These are phyloP conservation scores for Candida nitratophila DNA, from an alignment of 805 yeast species.

Conservation along the genomic window DNA sequence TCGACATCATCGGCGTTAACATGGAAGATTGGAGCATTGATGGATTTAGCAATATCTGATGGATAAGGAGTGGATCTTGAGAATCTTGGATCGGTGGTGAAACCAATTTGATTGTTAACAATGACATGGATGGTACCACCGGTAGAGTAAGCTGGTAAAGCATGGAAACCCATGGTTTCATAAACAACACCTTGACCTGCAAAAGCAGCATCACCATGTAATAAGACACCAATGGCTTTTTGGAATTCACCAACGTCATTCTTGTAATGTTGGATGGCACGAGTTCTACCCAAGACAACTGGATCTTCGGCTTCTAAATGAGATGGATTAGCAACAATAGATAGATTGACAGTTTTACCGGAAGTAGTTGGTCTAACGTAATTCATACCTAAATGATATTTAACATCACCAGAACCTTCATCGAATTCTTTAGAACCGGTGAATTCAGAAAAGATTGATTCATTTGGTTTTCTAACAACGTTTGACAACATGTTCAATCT, in stretches of 20 bases:
- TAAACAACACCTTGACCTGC: conserved; percentile 99
- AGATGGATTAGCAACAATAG: conserved; percentile 97
- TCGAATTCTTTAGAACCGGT: conserved; percentile 84
- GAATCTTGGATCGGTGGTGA: conserved; percentile 97
- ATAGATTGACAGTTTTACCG: conserved; percentile 91
- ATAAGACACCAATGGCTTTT: conserved; percentile 85
- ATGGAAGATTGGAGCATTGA: conserved; percentile 98
- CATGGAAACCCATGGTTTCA: conserved; percentile 94
- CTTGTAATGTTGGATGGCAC: conserved; percentile 92
- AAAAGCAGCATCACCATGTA: conserved; percentile 99
- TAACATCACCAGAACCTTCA: conserved; percentile 98
- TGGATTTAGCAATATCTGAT: conserved; percentile 92
- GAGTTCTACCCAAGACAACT: conserved; percentile 94
- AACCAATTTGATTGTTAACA: conserved; percentile 97
- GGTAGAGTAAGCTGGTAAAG: conserved; percentile 89
- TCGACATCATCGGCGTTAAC: conserved; percentile 98
- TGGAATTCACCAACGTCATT: conserved; percentile 73
- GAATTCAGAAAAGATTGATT: conserved; percentile 94
- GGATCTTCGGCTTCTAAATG: conserved; percentile 99
- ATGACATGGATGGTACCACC: conserved; percentile 98
- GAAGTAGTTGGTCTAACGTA: conserved; percentile 98
- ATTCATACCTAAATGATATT: conserved; percentile 99
- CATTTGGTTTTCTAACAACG: conserved; percentile 98
- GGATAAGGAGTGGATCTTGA: conserved; percentile 98
- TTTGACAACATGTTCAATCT: conserved; percentile 95